Conservation (phyloP, 257 asterid genomes). For the Perilla frutescens region DNA sequence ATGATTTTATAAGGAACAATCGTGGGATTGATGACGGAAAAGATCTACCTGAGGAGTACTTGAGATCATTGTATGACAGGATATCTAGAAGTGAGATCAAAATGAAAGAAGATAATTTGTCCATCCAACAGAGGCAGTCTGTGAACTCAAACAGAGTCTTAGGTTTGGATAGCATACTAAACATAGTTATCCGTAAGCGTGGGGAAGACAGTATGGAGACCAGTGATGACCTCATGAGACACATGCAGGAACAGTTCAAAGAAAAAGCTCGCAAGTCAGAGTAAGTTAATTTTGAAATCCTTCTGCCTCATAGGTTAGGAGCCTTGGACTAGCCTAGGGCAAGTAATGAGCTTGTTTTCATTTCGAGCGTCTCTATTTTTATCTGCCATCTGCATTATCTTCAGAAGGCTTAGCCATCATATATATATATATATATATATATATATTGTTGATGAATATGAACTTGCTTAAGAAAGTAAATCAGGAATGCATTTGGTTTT, state of each 20-base stretch:
- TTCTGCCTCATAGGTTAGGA: slow-evolving; percentile 32
- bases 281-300: slow-evolving; percentile 59
- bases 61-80: slow-evolving; percentile 90
- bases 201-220: slow-evolving; percentile 88
- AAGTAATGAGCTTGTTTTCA: slow-evolving; percentile 20
- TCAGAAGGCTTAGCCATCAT: slow-evolving; percentile 19
- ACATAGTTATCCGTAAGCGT: slow-evolving; percentile 88
- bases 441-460: slow-evolving; percentile 4
- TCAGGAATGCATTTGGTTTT: slow-evolving; percentile 10
- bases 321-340: slow-evolving; percentile 27
- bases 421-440: slow-evolving; percentile 12
- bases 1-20: slow-evolving; percentile 92
- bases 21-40: slow-evolving; percentile 99
- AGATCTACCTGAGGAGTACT: slow-evolving; percentile 91
- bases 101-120: slow-evolving; percentile 93
- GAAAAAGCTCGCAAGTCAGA: slow-evolving; percentile 99
- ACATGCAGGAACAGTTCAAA: slow-evolving; percentile 99
- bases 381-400: slow-evolving; percentile 20
- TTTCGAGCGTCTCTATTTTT: slow-evolving; percentile 19
- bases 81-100: slow-evolving; percentile 94
- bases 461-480: background rate
- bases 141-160: slow-evolving; percentile 74
- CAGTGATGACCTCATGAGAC: slow-evolving; percentile 90
- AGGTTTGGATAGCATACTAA: slow-evolving; percentile 87
- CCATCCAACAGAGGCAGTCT: slow-evolving; percentile 90